A percentile compares a stretch with the other conserved stretches of the same genome.
Evolutionary conservation across 441 rosid genomes (phyloP).

Genomic region (Populus hybrid): DNA sequence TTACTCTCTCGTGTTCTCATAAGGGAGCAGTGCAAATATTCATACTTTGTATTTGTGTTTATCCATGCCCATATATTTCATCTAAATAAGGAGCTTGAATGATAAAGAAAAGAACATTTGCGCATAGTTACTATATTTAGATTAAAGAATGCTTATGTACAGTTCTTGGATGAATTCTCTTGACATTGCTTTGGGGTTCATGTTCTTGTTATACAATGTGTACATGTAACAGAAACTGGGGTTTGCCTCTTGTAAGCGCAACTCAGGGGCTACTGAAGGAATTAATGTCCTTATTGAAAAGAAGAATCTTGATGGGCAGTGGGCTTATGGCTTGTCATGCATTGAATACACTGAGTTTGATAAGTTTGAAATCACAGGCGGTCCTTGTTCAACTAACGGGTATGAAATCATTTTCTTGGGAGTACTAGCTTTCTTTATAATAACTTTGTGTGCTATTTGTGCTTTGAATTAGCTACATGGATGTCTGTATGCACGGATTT

Average conservation of each 20-base stretch:
- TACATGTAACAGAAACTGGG: conserved; percentile 72
- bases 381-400: conserved; percentile 48
- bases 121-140: neutral
- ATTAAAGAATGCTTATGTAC: neutral
- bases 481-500: neutral
- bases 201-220: conserved; percentile 14
- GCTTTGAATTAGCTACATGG: neutral
- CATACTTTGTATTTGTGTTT: neutral
- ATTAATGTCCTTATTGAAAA: conserved; percentile 82
- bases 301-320: conserved; percentile 72
- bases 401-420: conserved; percentile 19
- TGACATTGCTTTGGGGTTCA: neutral
- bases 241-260: conserved; percentile 88
- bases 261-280: conserved; percentile 82
- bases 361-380: conserved; percentile 58
- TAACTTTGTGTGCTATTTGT: neutral
- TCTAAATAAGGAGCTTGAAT: neutral
- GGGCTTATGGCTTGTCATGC: conserved; percentile 97
- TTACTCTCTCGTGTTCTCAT: neutral
- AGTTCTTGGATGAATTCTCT: neutral
- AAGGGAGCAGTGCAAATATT: neutral
- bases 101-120: neutral
- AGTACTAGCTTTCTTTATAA: neutral
- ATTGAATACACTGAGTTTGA: conserved; percentile 89
- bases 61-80: neutral